Evolutionary conservation across 768 basidiomycete species (phyloP), one percentile per base, ranked within the genome.

Genomic region (Lyophyllum atratum): DNA sequence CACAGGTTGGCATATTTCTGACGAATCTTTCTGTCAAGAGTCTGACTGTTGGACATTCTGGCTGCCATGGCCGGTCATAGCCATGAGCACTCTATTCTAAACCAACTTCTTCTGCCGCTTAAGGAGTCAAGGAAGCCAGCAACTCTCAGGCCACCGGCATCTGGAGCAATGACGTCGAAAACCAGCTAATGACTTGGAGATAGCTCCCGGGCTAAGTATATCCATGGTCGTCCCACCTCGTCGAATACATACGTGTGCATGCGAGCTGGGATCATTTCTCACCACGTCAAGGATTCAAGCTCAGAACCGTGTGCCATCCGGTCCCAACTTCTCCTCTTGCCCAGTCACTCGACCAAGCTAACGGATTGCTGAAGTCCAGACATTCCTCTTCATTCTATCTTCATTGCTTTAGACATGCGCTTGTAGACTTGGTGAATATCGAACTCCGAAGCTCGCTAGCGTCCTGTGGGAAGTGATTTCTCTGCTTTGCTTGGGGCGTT

Each of bases 131-230:
- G 11, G 47, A 34, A 49, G 11, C 33, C 26, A 12, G 2, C 31
- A 49, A 10, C 31, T 19, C 33, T 10, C n/a, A 9, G 33, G 31
- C 6, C 48, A 44, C 29, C n/a, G 19, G 12, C 25, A 42, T 26
- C 29, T 19, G 19, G 21, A 21, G 33, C n/a, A 21, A 7, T 37
- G 54, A 48, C 33, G 45, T 25, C 33, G 46, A 25, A 31, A 49
- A 10, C 15, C 21, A 46, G 26, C 14, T 28, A 47, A 48, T 29
- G 26, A 29, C 54, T 48, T 47, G 54, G 45, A 47, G 54, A 55
- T 55, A 47, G 54, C 40, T 49, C 4, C 19, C 46, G 24, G 46
- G n/a, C 33, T 22, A 53, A 54, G 44, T 33, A 45, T 54, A 39
- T 7, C 45, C 53, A 54, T 45, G 34, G 12, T 37, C 14, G 22